Evolutionary conservation across 1,139 yeast genomes (phyloP), one percentile per base, ranked within the genome.

Genomic region (Sugiyamaella grinbergsii): DNA sequence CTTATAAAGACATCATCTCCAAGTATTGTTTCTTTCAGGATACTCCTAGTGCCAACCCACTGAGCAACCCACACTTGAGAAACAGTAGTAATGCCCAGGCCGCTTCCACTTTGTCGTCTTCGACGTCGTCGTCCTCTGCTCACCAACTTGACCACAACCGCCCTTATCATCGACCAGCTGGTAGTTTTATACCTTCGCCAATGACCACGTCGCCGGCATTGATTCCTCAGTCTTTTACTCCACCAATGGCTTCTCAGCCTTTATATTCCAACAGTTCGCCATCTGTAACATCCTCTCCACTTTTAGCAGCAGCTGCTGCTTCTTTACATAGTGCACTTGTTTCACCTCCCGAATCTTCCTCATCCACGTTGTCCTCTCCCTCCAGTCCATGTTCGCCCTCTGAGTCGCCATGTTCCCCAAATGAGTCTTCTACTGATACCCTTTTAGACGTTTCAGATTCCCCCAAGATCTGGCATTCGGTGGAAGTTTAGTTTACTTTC

Each of bases 1-100:
- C 83, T 0, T 87, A 87, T 65, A 81, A 82, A 62, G 85, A 83
- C 57, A 70, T 87, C 39, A 71, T 87, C 56, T 83, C 85, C 55
- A 81, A 81, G 52, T 87, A 83, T 67, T 87, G 95, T 64, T 87
- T 87, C 62, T 85, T 74, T 62, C 64, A 71, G 47, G 61, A 58
- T 41, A 23, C 52, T 11, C 51, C 54, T 10, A 22, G 47, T 10
- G 22, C 41, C 11, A 36, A 7, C 16, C 32, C 42, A 15, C 20
- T n/a, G n/a, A n/a, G n/a, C n/a, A n/a, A n/a, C n/a, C n/a, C n/a
- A n/a, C n/a, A n/a, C n/a, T n/a, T n/a, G n/a, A n/a, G n/a, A n/a
- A n/a, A n/a, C n/a, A n/a, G n/a, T n/a, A n/a, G n/a, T n/a, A n/a
- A n/a, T n/a, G n/a, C n/a, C n/a, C n/a, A n/a, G n/a, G n/a, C n/a